Percentiles rank a stretch among this genome's conserved stretches.
phyloP scores from a whole-genome alignment of 2,329 filamentous ascomycete species.

The Aspergillaceae sp. region DNA sequence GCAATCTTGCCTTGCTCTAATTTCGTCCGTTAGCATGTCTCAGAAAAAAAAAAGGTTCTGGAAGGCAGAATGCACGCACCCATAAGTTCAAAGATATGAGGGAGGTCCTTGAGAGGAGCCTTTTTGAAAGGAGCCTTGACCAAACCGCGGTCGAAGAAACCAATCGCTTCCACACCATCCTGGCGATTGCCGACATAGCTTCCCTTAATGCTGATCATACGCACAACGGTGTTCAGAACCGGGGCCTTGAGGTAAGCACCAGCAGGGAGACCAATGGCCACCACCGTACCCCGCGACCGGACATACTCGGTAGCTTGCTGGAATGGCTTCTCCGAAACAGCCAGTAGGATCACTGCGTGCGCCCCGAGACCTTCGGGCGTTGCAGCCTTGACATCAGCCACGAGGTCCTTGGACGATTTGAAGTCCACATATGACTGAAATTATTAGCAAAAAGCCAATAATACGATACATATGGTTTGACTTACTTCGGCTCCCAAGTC shows the following conservation, averaged over 20 bases:
- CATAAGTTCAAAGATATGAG: slow-evolving; percentile 67
- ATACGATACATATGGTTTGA: not conserved
- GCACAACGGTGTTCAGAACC: slow-evolving; percentile 79
- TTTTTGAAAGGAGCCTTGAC: slow-evolving; percentile 80
- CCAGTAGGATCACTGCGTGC: slow-evolving; percentile 77
- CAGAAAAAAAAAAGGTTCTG: not conserved
- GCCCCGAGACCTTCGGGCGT: slow-evolving; percentile 75
- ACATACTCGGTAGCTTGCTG: slow-evolving; percentile 88
- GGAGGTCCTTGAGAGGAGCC: slow-evolving; percentile 67
- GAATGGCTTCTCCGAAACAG: slow-evolving; percentile 85
- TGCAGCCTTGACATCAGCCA: slow-evolving; percentile 73
- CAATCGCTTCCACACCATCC: slow-evolving; percentile 79
- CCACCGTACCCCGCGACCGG: slow-evolving; percentile 64
- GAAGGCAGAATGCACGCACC: slow-evolving; percentile 3
- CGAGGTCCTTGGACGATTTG: slow-evolving; percentile 61
- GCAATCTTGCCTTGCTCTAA: slow-evolving; percentile 6
- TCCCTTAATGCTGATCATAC: slow-evolving; percentile 88
- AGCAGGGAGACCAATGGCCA: slow-evolving; percentile 83
- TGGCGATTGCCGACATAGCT: slow-evolving; percentile 89
- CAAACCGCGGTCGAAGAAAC: slow-evolving; percentile 59
- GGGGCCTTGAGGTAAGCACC: slow-evolving; percentile 71
- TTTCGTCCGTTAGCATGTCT: not conserved
- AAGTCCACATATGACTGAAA: slow-evolving; percentile 66
- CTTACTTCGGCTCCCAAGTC: slow-evolving; percentile 55
- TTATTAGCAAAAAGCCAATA: not conserved